phyloP scores from a whole-genome alignment of 2,329 filamentous ascomycete genomes.

The Fusarium sp. region DNA sequence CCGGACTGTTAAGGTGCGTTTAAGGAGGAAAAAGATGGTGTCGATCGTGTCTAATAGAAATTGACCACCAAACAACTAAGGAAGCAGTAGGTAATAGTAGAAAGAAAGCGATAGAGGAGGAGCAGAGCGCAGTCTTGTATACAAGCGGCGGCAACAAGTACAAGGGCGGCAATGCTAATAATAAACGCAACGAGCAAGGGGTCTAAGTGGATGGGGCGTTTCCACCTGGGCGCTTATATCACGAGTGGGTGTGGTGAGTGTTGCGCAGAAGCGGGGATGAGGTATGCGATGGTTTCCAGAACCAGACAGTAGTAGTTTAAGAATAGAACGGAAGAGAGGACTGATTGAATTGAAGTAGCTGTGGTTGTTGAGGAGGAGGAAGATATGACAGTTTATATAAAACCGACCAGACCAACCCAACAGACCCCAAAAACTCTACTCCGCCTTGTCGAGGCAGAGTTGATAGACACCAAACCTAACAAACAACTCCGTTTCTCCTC shows the following conservation, averaged over 20 bases:
- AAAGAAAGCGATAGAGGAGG: slow-evolving; percentile 8
- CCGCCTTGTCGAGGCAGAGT: slow-evolving; percentile 11
- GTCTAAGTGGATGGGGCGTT: slow-evolving; percentile 38
- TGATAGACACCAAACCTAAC: background rate
- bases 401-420: background rate
- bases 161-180: slow-evolving; percentile 48
- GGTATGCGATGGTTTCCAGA: slow-evolving; percentile 17
- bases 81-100: slow-evolving; percentile 17
- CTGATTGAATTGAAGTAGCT: background rate
- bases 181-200: slow-evolving; percentile 46
- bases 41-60: slow-evolving; percentile 32
- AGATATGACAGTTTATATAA: slow-evolving; percentile 34
- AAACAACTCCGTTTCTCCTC: slow-evolving; percentile 6
- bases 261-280: slow-evolving; percentile 35
- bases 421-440: slow-evolving; percentile 6
- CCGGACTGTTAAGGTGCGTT: slow-evolving; percentile 20
- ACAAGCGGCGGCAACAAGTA: slow-evolving; percentile 39
- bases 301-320: slow-evolving; percentile 1
- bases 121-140: slow-evolving; percentile 37
- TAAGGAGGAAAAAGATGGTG: slow-evolving; percentile 30
- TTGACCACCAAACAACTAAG: slow-evolving; percentile 34
- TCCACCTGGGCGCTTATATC: slow-evolving; percentile 50
- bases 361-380: background rate
- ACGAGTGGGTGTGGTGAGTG: slow-evolving; percentile 36
- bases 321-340: slow-evolving; percentile 5